A percentile compares a stretch with the other conserved stretches of the same genome.
phyloP scores from a whole-genome alignment of 192 early-diverging fungal species.

The Thoreauomyces humboldtii region DNA sequence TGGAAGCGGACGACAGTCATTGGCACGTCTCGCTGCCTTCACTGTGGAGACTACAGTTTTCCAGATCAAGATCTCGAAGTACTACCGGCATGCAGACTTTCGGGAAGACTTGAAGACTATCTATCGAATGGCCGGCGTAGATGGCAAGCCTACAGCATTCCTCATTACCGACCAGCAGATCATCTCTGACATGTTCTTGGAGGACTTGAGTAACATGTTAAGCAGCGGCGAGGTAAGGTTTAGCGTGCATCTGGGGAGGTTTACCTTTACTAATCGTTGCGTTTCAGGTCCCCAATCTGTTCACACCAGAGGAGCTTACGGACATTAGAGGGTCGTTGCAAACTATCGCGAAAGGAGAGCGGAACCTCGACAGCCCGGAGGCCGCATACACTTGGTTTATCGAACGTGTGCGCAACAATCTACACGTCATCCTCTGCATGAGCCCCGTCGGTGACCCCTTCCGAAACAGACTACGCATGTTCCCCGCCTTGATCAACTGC shows the following conservation, averaged over 20 bases:
- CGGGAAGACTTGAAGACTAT: conserved; percentile 56
- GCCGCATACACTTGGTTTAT: conserved; percentile 45
- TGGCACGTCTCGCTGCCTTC: conserved; percentile 52
- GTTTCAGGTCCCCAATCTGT: conserved; percentile 53
- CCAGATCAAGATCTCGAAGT: conserved; percentile 62
- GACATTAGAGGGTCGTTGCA: conserved; percentile 49
- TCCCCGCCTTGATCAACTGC: conserved; percentile 57
- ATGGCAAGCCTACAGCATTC: conserved; percentile 54
- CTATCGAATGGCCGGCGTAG: conserved; percentile 48
- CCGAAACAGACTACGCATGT: conserved; percentile 56
- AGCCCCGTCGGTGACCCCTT: conserved; percentile 60
- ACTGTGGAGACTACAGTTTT: conserved; percentile 50
- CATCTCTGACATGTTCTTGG: conserved; percentile 50
- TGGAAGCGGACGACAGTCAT: conserved; percentile 49
- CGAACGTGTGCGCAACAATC: conserved; percentile 53
- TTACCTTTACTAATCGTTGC: not conserved
- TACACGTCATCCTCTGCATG: conserved; percentile 60
- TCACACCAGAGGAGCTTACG: conserved; percentile 46
- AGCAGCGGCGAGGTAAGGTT: conserved; percentile 54
- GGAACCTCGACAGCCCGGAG: conserved; percentile 37
- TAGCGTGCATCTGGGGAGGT: not conserved
- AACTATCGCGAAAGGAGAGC: conserved; percentile 29
- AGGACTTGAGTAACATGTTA: conserved; percentile 60
- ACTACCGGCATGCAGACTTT: conserved; percentile 56
- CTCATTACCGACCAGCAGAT: conserved; percentile 61